Base-by-base conservation (phyloP, 1,284 basidiomycete species). In the Afroboletus lepidellus region DNA sequence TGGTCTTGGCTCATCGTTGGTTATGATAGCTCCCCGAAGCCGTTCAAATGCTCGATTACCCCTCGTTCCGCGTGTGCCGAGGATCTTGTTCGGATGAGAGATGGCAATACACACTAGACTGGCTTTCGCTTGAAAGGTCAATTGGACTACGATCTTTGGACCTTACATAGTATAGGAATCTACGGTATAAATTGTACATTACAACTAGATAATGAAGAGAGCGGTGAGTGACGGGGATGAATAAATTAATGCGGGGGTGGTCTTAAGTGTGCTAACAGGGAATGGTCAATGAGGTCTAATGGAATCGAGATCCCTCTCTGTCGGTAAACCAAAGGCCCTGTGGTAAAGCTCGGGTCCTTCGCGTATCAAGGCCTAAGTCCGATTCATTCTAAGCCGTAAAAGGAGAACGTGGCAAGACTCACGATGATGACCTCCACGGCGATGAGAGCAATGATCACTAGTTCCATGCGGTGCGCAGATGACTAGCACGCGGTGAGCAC, bases 351-450 rank as follows among this genome's bases (percentile, higher is more conserved):
- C 66, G 2, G 66, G 66, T 34, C 66, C 66, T 24, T 68, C 66
- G 33, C 69, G 65, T 58, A 68, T 69, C 27, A 68, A 44, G 9
- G 66, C 65, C 66, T 68, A 43, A 45, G 38, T 52, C 8, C 80
- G 78, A 57, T 83, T 81, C 41, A 44, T n/a, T 42, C 46, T 23
- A 7, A 33, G 24, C 24, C 15, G 15, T 23, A 74, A 53, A 82
- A 50, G 11, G 47, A 50, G 12, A 48, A 43, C 5, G 15, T 18
- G 6, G 18, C 15, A 46, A 44, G 23, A 77, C 87, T 69, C 63
- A 93, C 92, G 51, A 95, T 87, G 57, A 92, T 77, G 23, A 94
- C 92, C 69, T 95, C 93, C 8, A 94, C 92, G 0, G 92, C 89
- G 61, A 95, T 95, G 51, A 95, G 84, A 0, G 81, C 77, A 57